phyloP scores from a whole-genome alignment of 768 basidiomycete species.

The Rhizopogon roseolus region DNA sequence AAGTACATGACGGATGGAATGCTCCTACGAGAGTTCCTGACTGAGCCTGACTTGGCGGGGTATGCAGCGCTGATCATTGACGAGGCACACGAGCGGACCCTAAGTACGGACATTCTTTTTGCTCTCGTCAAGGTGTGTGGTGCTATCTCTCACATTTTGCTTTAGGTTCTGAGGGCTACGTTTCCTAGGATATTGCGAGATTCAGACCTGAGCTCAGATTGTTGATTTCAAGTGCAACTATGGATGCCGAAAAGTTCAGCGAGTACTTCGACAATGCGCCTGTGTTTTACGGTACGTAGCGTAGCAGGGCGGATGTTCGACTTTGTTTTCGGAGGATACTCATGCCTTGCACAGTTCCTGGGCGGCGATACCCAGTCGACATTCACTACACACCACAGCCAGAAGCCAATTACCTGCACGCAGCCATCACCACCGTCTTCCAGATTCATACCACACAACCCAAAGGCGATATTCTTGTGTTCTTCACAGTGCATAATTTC shows the following conservation, averaged over 20 bases:
- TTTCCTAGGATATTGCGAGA: slow-evolving; percentile 82
- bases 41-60: slow-evolving; percentile 93
- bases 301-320: too few relatives aligned
- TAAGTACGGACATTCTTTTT: slow-evolving; percentile 98
- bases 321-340: too few relatives aligned
- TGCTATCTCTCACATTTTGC: slow-evolving; percentile 4
- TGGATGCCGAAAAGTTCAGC: slow-evolving; percentile 97
- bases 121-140: slow-evolving; percentile 92
- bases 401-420: slow-evolving; percentile 98
- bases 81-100: slow-evolving; percentile 96
- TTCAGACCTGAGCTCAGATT: slow-evolving; percentile 92
- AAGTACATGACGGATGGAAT: slow-evolving; percentile 99
- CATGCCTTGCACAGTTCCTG: slow-evolving; percentile 63
- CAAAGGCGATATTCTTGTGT: slow-evolving; percentile 95
- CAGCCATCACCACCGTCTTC: slow-evolving; percentile 97
- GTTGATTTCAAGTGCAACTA: slow-evolving; percentile 92
- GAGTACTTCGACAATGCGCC: slow-evolving; percentile 97
- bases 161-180: slow-evolving; percentile 20
- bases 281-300: slow-evolving; percentile 79
- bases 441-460: slow-evolving; percentile 99
- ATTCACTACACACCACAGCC: slow-evolving; percentile 99
- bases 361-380: slow-evolving; percentile 95
- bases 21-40: slow-evolving; percentile 94
- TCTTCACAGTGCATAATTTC: slow-evolving; percentile 70
- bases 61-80: slow-evolving; percentile 97